Conservation (phyloP, 2,329 filamentous ascomycete genomes). For the Chrysoporthe deuterocubensis region DNA sequence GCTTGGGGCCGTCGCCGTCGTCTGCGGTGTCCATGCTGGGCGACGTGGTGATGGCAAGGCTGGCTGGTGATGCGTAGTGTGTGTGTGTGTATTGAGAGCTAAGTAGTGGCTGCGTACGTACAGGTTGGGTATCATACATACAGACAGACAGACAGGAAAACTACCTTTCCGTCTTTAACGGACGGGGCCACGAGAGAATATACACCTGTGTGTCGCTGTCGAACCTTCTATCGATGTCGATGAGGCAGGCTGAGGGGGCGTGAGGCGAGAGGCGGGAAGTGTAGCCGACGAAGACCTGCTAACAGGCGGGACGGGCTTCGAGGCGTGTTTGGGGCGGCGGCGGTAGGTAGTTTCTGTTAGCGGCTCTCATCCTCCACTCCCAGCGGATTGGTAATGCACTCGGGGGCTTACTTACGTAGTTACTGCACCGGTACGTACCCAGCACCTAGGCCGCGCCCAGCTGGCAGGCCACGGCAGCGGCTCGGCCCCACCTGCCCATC, state of each 20-base stretch:
- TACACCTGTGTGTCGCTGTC: not conserved
- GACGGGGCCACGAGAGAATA: not conserved
- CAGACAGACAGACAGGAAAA: not conserved
- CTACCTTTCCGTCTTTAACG: not conserved
- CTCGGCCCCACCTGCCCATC: too few relatives aligned
- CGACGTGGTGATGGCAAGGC: too few relatives aligned
- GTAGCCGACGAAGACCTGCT: not conserved
- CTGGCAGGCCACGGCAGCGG: too few relatives aligned
- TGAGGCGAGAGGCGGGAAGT: slow-evolving; percentile 4
- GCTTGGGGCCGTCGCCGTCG: not conserved
- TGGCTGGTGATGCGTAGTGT: not conserved
- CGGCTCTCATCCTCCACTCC: not conserved
- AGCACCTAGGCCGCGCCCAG: too few relatives aligned
- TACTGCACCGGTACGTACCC: too few relatives aligned
- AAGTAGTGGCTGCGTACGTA: not conserved
- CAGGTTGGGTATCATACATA: not conserved
- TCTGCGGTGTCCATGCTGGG: not conserved
- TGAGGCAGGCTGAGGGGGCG: not conserved
- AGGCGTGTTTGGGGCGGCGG: not conserved
- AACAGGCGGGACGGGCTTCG: not conserved
- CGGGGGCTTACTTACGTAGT: not conserved
- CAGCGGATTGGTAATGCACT: slow-evolving; percentile 14
- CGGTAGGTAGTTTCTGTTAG: not conserved
- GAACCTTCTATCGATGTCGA: slow-evolving; percentile 26
- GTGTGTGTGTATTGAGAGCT: not conserved